phyloP scores from a whole-genome alignment of 225 moss, liverwort and hornwort species.

The Bryoerythrophyllum caledonicum region DNA sequence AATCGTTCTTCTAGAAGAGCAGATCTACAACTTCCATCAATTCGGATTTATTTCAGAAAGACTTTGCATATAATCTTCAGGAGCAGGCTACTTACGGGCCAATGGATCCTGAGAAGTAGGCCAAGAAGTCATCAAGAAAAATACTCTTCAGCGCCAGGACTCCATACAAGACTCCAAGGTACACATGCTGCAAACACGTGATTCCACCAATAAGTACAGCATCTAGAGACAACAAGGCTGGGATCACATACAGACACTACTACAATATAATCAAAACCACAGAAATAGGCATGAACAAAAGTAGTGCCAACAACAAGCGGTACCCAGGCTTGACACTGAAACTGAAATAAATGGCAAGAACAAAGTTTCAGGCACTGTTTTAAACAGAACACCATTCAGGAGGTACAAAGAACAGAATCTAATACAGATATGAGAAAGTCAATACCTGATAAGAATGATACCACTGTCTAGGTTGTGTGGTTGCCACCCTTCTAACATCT shows the following conservation, averaged over 20 bases:
- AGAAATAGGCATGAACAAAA: neutral
- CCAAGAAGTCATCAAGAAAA: conserved; percentile 87
- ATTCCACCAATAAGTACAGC: conserved; percentile 7
- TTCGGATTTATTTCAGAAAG: neutral
- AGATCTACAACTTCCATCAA: neutral
- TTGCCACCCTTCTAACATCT: conserved; percentile 87
- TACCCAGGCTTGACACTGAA: neutral
- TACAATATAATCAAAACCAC: neutral
- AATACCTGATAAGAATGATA: conserved; percentile 94
- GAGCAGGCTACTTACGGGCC: conserved; percentile 74
- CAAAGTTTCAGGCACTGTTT: neutral
- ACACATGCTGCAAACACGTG: conserved; percentile 76
- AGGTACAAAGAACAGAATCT: neutral
- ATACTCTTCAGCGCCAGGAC: conserved; percentile 88
- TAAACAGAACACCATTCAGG: neutral
- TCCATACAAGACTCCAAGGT: conserved; percentile 79
- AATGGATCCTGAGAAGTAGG: conserved; percentile 87
- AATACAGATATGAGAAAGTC: neutral
- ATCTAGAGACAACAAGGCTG: neutral
- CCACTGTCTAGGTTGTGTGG: conserved; percentile 84
- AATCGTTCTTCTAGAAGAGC: neutral
- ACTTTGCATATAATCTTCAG: neutral
- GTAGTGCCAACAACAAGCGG: neutral
- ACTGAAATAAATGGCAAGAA: neutral
- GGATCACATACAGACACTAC: neutral